Evolutionary conservation across 768 basidiomycete species (phyloP).

Genomic region (Ramaria sp.): DNA sequence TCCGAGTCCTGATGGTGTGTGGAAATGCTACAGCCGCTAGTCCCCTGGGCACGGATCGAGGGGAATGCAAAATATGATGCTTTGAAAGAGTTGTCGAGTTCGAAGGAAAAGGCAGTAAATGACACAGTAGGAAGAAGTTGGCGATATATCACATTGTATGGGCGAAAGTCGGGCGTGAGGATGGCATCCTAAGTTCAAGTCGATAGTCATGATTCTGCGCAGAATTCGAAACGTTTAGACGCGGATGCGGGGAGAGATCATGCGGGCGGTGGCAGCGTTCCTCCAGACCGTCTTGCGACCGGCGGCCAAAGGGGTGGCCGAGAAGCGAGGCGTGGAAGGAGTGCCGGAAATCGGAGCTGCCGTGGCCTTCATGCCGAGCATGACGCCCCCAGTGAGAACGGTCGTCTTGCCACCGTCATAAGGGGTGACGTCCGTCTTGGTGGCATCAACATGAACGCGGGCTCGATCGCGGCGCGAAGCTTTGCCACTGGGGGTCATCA

Average conservation of each 20-base stretch:
- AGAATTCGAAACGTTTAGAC: conserved; percentile 23
- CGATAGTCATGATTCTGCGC: conserved; percentile 8
- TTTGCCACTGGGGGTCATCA: neutral
- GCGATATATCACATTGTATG: neutral
- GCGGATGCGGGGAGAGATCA: conserved; percentile 51
- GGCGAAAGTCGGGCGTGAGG: neutral
- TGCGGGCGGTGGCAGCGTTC: conserved; percentile 8
- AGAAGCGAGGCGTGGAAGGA: conserved; percentile 22
- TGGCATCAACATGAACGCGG: conserved; percentile 61
- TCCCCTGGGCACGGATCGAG: conserved; percentile 3
- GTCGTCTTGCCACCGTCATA: conserved; percentile 86
- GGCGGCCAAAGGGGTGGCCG: conserved; percentile 15
- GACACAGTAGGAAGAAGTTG: neutral
- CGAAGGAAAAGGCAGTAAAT: neutral
- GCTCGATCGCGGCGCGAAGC: conserved; percentile 48
- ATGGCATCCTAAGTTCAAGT: neutral
- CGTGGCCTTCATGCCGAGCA: conserved; percentile 47
- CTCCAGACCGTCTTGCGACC: conserved; percentile 5
- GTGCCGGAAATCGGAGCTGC: conserved; percentile 12
- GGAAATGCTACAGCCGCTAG: conserved; percentile 10
- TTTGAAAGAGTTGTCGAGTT: neutral
- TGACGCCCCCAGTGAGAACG: conserved; percentile 78
- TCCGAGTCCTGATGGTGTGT: neutral
- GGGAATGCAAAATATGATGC: conserved; percentile 1
- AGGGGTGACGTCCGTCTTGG: conserved; percentile 72